phyloP scores from a whole-genome alignment of 2,329 filamentous ascomycete genomes.

The Monilinia polystroma region DNA sequence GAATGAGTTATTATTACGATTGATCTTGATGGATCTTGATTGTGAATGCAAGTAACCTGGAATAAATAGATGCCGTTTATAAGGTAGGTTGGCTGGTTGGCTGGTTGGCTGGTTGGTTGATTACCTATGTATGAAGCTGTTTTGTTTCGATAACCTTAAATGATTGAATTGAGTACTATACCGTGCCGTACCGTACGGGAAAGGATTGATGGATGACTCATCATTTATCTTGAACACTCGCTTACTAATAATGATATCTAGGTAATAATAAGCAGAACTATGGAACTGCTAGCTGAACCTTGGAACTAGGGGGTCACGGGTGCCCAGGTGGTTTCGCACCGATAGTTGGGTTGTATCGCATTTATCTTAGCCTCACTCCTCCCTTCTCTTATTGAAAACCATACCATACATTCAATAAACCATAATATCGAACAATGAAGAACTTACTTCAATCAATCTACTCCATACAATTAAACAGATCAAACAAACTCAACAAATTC shows the following conservation, averaged over 20 bases:
- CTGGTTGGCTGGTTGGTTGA: neutral
- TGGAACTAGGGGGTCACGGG: neutral
- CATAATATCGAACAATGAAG: conserved; percentile 36
- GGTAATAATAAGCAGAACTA: too few relatives aligned
- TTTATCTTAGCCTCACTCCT: conserved; percentile 1
- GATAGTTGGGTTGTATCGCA: neutral
- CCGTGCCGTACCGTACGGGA: too few relatives aligned
- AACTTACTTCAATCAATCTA: conserved; percentile 30
- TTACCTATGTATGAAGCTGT: neutral
- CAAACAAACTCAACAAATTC: conserved; percentile 25
- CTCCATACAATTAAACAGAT: conserved; percentile 26
- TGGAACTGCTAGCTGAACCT: too few relatives aligned
- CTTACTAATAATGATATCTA: too few relatives aligned
- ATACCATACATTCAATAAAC: conserved; percentile 22
- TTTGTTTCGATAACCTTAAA: neutral
- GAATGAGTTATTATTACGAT: too few relatives aligned
- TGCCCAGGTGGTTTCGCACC: too few relatives aligned
- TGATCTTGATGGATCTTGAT: neutral
- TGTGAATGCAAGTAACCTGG: neutral
- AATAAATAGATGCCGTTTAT: too few relatives aligned
- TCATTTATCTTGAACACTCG: neutral
- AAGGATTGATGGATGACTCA: conserved; percentile 3
- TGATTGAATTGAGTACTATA: neutral
- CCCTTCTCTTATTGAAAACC: conserved; percentile 19
- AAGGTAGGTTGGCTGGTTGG: too few relatives aligned